Base-by-base conservation (phyloP, 192 early-diverging fungal genomes). In the Backusella australiensis region DNA sequence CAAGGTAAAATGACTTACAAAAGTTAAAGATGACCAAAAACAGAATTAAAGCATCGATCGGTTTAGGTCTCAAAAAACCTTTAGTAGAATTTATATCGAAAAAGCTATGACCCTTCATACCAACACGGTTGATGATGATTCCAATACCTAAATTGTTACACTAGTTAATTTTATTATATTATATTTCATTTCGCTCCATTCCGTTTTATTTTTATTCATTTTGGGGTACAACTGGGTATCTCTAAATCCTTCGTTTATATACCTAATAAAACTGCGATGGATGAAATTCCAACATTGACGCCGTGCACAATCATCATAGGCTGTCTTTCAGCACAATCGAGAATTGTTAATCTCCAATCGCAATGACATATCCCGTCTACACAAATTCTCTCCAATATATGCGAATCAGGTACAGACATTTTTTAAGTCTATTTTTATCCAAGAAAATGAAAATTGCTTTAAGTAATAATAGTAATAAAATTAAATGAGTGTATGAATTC, bases 11-110 rank as follows among this genome's bases (percentile, higher is more conserved):
- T 49, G n/a, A 39, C 79, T 68, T 75, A 79, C 78, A 36, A 34
- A 73, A 38, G 42, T 75, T 79, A 34, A 75, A 79, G 17, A 79
- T 26, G 11, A 74, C 71, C 17, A 79, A 46, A 34, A 75, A 71
- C 1, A 74, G 39, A 19, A 52, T 2, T 2, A 79, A 46, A 41
- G 73, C 70, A 36, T 79, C 78, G 15, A 79, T 75, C 9, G 78
- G 78, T 15, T 79, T 79, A 1, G 78, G 78, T 34, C 78, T 73
- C 21, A 79, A 71, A 42, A 74, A 41, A 14, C 78, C 78, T 41
- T 53, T 73, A 9, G 35, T 39, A 0, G 52, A n/a, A 46, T 68
- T 68, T 15, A 34, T 53, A 19, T 69, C 73, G 66, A 75, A 46
- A 19, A 79, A 46, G n/a, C 56, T 34, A 63, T 79, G 78, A 36